Percentiles rank a stretch among this genome's conserved stretches.
phyloP scores from a whole-genome alignment of 2,329 filamentous ascomycete species.

The Xylariales sp. region DNA sequence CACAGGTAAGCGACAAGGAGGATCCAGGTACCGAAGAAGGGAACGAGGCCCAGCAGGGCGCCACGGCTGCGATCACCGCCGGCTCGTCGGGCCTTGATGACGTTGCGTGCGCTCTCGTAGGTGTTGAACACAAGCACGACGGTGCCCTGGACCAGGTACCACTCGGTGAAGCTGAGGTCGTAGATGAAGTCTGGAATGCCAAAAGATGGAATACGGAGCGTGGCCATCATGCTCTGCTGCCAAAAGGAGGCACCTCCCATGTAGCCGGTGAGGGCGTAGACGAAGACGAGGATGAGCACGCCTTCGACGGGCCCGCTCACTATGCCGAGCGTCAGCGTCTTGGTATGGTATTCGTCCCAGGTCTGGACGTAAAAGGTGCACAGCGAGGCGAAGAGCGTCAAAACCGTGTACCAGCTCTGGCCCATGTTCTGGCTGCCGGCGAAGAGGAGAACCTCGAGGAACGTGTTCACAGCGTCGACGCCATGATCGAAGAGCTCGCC shows the following conservation, averaged over 20 bases:
- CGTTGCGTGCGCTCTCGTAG: constrained; percentile 71
- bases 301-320: constrained; percentile 95
- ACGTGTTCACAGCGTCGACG: constrained; percentile 93
- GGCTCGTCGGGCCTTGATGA: constrained; percentile 73
- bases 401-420: constrained; percentile 83
- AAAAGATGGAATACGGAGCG: constrained; percentile 62
- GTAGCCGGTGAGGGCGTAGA: constrained; percentile 80
- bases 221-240: constrained; percentile 74
- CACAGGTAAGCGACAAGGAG: constrained; percentile 75
- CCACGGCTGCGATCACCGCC: constrained; percentile 68
- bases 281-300: constrained; percentile 73
- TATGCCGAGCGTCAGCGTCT: constrained; percentile 86
- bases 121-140: constrained; percentile 84
- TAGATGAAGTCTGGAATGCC: constrained; percentile 70
- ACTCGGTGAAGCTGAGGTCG: constrained; percentile 80
- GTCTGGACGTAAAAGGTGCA: constrained; percentile 98
- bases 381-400: constrained; percentile 76
- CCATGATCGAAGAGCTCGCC: constrained; percentile 97
- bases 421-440: constrained; percentile 89
- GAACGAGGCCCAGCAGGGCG: constrained; percentile 76
- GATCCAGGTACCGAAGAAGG: constrained; percentile 74
- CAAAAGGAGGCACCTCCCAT: constrained; percentile 90
- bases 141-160: constrained; percentile 84
- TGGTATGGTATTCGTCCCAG: constrained; percentile 99
- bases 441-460: constrained; percentile 89